phyloP scores from a whole-genome alignment of 2,329 filamentous ascomycete genomes.

The Penicillium paneum region DNA sequence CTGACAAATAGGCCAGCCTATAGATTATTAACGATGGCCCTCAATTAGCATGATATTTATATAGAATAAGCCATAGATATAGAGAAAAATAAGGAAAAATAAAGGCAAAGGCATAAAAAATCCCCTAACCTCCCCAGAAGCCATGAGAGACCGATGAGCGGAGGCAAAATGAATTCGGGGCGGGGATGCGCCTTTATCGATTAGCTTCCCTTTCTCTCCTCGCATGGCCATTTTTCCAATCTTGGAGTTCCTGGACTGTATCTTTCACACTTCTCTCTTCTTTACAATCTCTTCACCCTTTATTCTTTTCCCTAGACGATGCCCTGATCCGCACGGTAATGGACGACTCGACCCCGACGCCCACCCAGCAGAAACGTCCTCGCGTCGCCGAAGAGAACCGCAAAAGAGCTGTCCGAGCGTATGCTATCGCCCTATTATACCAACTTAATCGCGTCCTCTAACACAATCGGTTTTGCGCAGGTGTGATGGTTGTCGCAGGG shows the following conservation, averaged over 20 bases:
- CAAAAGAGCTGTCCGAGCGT: constrained; percentile 43
- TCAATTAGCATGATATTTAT: neutral
- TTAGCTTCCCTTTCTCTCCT: constrained; percentile 6
- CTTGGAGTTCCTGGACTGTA: neutral
- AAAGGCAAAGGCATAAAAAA: neutral
- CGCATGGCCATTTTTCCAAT: neutral
- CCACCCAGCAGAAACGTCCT: constrained; percentile 36
- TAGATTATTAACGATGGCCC: neutral
- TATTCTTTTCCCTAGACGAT: constrained; percentile 18
- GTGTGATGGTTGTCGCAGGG: constrained; percentile 54
- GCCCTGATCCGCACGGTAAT: constrained; percentile 27
- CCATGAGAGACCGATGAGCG: neutral
- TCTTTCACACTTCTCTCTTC: neutral
- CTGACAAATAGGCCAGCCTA: too few species aligned
- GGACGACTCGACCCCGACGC: constrained; percentile 30
- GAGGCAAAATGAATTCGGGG: neutral
- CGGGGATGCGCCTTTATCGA: constrained; percentile 8
- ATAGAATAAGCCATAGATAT: neutral
- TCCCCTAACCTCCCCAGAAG: neutral
- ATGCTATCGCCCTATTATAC: constrained; percentile 14
- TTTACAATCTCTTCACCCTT: neutral
- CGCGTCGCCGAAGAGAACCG: constrained; percentile 43
- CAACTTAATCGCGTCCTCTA: constrained; percentile 6
- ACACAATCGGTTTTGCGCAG: constrained; percentile 30
- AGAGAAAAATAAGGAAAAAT: too few species aligned